Evolutionary conservation across 768 basidiomycete genomes (phyloP), one percentile per base, ranked within the genome.

Genomic region (Suillus paluster): DNA sequence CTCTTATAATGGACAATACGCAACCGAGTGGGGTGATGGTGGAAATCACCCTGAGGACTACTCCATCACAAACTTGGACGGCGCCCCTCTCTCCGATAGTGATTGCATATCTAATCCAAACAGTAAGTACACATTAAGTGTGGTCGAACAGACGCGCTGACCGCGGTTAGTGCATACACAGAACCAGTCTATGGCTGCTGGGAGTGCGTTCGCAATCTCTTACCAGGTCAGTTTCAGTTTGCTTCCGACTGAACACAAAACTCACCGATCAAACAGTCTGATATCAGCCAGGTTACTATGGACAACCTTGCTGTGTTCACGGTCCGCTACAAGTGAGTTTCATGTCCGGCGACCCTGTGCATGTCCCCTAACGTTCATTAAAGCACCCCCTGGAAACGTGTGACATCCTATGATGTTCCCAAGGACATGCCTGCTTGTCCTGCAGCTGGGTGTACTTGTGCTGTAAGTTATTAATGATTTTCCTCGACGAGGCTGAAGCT

Each of bases 181-280:
- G 63, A 84, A 84, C 64, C 71, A 81, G 59, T 73, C 79, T 8
- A 80, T 74, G 73, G 83, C 83, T 48, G 82, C 84, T 50, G 84
- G 84, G 2, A 83, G 83, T 39, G 84, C 81, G 7, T 84, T 86
- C 61, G 84, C 83, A 17, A 86, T 86, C 60, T 78, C 84, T 19
- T 86, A 86, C 65, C 67, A 78, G 55, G 83, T 83, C 50, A 25
- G 71, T 61, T 44, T 53, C 9, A 17, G 17, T 23, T n/a, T 33
- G 15, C 7, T 50, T 34, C 27, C n/a, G 19, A 50, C 30, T 12
- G 49, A 50, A 30, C 27, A 11, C 30, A 50, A 50, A 12, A 10
- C 49, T 50, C 30, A 50, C 11, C 8, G 17, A 39, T 45, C 4
- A n/a, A 39, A 53, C 52, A 83, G 82, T 83, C 83, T 10, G 80